Conservation (phyloP, 345 rosid species). For the Acer negundo region DNA sequence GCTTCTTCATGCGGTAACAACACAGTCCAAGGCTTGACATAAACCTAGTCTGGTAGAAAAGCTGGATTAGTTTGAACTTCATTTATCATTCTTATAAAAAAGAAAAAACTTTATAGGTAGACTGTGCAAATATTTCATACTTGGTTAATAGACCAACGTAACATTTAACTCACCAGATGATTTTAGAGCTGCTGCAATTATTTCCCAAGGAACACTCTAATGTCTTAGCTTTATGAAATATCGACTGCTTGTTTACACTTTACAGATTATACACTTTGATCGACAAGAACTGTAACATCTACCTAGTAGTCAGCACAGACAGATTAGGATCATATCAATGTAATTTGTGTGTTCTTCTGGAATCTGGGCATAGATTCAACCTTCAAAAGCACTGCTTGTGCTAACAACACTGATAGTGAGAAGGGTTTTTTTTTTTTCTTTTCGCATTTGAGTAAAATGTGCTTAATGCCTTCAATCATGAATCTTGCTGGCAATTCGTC, state of each 20-base stretch:
- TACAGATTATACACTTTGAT: slow-evolving; percentile 10
- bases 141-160: slow-evolving; percentile 42
- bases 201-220: slow-evolving; percentile 21
- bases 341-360: neutral
- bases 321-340: slow-evolving; percentile 2
- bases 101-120: slow-evolving; percentile 49
- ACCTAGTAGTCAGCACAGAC: slow-evolving; percentile 13
- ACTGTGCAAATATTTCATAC: slow-evolving; percentile 63
- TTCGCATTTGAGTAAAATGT: neutral
- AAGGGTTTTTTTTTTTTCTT: neutral
- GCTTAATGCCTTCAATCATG: neutral
- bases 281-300: slow-evolving; percentile 24
- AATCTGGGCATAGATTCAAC: neutral
- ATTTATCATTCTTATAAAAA: slow-evolving; percentile 52
- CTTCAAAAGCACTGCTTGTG: neutral
- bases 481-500: too few relatives aligned
- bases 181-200: slow-evolving; percentile 38
- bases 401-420: neutral
- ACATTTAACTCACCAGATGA: slow-evolving; percentile 43
- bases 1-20: slow-evolving; percentile 61
- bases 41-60: slow-evolving; percentile 27
- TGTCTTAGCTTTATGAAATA: slow-evolving; percentile 36
- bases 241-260: slow-evolving; percentile 25
- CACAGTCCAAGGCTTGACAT: slow-evolving; percentile 43
- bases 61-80: slow-evolving; percentile 32